Conservation (phyloP, 805 yeast genomes). For the Zygosaccharomyces siamensis region DNA sequence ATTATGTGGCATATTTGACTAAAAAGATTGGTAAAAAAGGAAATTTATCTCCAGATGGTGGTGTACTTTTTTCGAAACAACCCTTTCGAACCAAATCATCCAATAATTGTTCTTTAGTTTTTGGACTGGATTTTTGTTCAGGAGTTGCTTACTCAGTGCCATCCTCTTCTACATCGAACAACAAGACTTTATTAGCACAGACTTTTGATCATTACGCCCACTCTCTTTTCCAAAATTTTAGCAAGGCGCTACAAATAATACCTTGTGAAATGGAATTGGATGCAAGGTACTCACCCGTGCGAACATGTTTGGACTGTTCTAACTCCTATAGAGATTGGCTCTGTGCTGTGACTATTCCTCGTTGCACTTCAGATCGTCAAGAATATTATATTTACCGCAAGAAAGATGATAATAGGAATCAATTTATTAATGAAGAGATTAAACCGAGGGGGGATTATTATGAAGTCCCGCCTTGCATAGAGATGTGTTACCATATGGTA, state of each 20-base stretch:
- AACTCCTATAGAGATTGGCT: slow-evolving; percentile 78
- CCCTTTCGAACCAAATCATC: slow-evolving; percentile 51
- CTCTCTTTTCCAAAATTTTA: slow-evolving; percentile 56
- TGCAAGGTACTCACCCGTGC: slow-evolving; percentile 66
- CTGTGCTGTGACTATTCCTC: slow-evolving; percentile 81
- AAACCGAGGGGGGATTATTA: slow-evolving; percentile 55
- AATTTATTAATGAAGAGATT: slow-evolving; percentile 49
- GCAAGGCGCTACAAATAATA: slow-evolving; percentile 67
- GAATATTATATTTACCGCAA: slow-evolving; percentile 45
- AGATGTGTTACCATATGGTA: slow-evolving; percentile 72
- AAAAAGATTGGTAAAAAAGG: slow-evolving; percentile 39
- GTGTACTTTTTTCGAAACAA: slow-evolving; percentile 54
- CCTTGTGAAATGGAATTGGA: slow-evolving; percentile 68
- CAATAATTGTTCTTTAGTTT: slow-evolving; percentile 66
- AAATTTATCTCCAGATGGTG: slow-evolving; percentile 44
- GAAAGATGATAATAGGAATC: slow-evolving; percentile 53
- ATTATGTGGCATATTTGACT: slow-evolving; percentile 61
- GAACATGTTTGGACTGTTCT: slow-evolving; percentile 69
- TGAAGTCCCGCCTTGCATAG: slow-evolving; percentile 83
- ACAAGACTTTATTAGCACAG: slow-evolving; percentile 35
- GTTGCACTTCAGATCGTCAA: slow-evolving; percentile 58
- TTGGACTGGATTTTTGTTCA: slow-evolving; percentile 68
- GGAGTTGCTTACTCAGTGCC: slow-evolving; percentile 90
- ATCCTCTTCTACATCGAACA: slow-evolving; percentile 36
- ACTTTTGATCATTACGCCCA: slow-evolving; percentile 64